phyloP scores from a whole-genome alignment of 768 basidiomycete genomes.

The Leccinum rimulosum region DNA sequence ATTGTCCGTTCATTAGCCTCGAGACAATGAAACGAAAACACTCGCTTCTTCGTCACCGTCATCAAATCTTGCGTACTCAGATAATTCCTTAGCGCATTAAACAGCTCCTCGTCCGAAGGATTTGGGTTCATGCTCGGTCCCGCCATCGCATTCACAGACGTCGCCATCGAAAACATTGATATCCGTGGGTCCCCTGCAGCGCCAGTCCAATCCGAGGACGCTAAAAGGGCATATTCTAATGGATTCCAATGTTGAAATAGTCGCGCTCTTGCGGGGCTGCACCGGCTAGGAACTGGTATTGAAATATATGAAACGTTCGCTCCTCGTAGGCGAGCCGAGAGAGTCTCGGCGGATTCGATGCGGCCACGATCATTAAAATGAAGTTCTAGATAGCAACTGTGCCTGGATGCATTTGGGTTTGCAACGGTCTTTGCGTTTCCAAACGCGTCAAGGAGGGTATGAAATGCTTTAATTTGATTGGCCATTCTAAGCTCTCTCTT shows the following conservation, averaged over 20 bases:
- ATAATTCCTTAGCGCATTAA: slow-evolving; percentile 78
- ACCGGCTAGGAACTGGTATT: slow-evolving; percentile 84
- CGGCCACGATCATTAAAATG: slow-evolving; percentile 82
- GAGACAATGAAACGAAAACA: slow-evolving; percentile 1
- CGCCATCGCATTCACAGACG: slow-evolving; percentile 79
- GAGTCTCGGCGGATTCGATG: slow-evolving; percentile 70
- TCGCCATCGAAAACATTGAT: slow-evolving; percentile 88
- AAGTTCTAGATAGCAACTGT: slow-evolving; percentile 76
- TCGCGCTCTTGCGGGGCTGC: slow-evolving; percentile 82
- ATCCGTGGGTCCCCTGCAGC: slow-evolving; percentile 58
- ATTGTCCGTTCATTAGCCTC: neutral
- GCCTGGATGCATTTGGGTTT: slow-evolving; percentile 85
- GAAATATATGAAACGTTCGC: slow-evolving; percentile 83
- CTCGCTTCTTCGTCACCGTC: slow-evolving; percentile 95
- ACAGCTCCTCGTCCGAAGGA: slow-evolving; percentile 84
- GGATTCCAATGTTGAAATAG: slow-evolving; percentile 68
- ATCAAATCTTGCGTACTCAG: slow-evolving; percentile 92
- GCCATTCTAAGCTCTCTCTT: slow-evolving; percentile 70
- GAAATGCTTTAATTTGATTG: slow-evolving; percentile 73
- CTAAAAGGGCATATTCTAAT: slow-evolving; percentile 79
- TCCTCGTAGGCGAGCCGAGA: slow-evolving; percentile 76
- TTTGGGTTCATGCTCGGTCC: slow-evolving; percentile 75
- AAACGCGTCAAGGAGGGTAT: slow-evolving; percentile 82
- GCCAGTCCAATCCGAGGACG: slow-evolving; percentile 66
- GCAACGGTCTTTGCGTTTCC: slow-evolving; percentile 86